Evolutionary conservation across 2,329 filamentous ascomycete species (phyloP), one percentile per base, ranked within the genome.

Genomic region (Aphanoascus verrucosus): DNA sequence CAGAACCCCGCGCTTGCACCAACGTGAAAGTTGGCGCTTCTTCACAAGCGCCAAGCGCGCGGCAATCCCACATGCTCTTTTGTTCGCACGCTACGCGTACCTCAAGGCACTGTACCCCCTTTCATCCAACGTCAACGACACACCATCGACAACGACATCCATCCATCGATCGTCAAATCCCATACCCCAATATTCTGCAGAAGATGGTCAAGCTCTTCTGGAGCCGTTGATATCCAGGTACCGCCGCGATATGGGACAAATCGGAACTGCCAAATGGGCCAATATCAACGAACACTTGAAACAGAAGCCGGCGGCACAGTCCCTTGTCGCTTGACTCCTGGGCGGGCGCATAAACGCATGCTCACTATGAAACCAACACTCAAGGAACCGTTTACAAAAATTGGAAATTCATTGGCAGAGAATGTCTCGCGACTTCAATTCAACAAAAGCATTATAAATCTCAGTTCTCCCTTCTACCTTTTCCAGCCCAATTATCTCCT

Each of bases 401-500:
- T 5, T 40, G 43, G 19, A 55, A 56, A 57, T 57, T 42, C 45
- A 58, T 58, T 58, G 57, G 57, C 49, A 51, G 49, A 56, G 44
- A 57, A 52, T 34, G 37, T 23, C 40, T 45, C 53, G 54, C 44
- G 32, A 45, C n/a, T 54, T 37, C 53, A 54, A 46, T 47, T 34
- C 17, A n/a, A 28, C 23, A 67, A 62, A 57, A 57, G 50, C 57
- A 55, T 56, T 55, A 56, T 55, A 57, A 43, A 49, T 58, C 56
- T 45, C 56, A 15, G 42, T 50, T 19, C 23, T 17, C 48, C 40
- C 28, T 35, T 35, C 52, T 47, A 60, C 38, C 56, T 57, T 55
- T 58, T 49, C 40, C 49, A 42, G 35, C 31, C 43, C 56, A 47
- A 41, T 45, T 43, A 56, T 34, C 32, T 43, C 49, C 52, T 42